Conservation (phyloP, 495 filamentous ascomycete genomes). For the Penicillium pulvis region DNA sequence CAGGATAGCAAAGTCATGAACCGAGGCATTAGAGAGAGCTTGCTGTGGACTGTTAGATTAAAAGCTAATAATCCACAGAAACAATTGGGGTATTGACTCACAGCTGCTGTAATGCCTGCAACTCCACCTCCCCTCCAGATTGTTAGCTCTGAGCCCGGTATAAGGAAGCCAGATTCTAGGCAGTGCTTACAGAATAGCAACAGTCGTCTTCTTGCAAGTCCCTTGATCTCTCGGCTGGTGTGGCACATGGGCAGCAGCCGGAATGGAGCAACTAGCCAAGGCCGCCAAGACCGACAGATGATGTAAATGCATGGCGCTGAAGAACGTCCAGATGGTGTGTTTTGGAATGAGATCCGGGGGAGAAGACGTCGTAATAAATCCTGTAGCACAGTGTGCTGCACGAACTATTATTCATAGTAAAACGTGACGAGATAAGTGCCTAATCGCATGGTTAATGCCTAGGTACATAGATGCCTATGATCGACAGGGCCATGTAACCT, state of each 20-base stretch:
- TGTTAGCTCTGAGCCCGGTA: slow-evolving; percentile 8
- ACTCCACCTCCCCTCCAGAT: slow-evolving; percentile 43
- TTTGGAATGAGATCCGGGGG: background rate
- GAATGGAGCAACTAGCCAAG: slow-evolving; percentile 20
- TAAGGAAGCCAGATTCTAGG: background rate
- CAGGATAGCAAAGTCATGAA: slow-evolving; percentile 70
- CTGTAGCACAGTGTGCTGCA: background rate
- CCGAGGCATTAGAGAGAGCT: slow-evolving; percentile 62
- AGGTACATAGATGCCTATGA: slow-evolving; percentile 3
- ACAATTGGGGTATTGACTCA: slow-evolving; percentile 24
- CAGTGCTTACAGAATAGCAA: slow-evolving; percentile 37
- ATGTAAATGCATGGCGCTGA: slow-evolving; percentile 20
- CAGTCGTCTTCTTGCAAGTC: slow-evolving; percentile 41
- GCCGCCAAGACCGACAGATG: slow-evolving; percentile 23
- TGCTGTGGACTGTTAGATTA: slow-evolving; percentile 42
- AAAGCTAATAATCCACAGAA: too few species aligned
- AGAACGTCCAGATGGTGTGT: background rate
- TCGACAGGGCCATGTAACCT: slow-evolving; percentile 22
- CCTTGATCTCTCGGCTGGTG: slow-evolving; percentile 16
- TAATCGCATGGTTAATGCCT: background rate
- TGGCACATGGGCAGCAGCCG: slow-evolving; percentile 24
- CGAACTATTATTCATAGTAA: background rate
- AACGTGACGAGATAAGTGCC: background rate
- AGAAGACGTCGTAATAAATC: slow-evolving; percentile 13
- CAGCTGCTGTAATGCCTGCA: slow-evolving; percentile 71